Percentiles rank a stretch among this genome's conserved stretches.
phyloP scores from a whole-genome alignment of 2,329 filamentous ascomycete genomes.

The Botrytis paeoniae region DNA sequence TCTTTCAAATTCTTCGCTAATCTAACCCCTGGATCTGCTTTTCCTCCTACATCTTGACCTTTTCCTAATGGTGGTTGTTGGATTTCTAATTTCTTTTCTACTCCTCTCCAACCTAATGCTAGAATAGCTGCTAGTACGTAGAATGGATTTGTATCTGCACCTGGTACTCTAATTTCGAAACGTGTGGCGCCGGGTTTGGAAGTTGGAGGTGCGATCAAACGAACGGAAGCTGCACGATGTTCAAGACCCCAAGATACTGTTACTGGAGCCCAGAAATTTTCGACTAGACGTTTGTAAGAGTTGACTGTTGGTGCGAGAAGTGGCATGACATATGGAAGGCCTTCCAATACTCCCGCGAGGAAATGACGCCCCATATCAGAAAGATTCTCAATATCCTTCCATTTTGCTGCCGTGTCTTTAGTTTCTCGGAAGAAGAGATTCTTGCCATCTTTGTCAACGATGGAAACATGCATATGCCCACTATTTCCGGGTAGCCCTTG shows the following conservation, averaged over 20 bases:
- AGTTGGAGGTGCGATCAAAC: conserved; percentile 85
- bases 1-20: conserved; percentile 84
- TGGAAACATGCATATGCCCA: conserved; percentile 91
- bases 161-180: conserved; percentile 88
- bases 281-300: conserved; percentile 95
- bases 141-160: conserved; percentile 90
- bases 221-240: conserved; percentile 87
- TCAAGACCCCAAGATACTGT: conserved; percentile 97
- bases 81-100: conserved; percentile 88
- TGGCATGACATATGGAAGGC: conserved; percentile 93
- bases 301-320: conserved; percentile 92
- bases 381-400: conserved; percentile 72
- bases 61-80: conserved; percentile 78
- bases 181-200: conserved; percentile 81
- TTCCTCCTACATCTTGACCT: conserved; percentile 75
- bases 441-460: conserved; percentile 74
- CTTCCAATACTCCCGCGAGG: conserved; percentile 83
- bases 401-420: conserved; percentile 68
- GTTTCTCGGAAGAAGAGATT: conserved; percentile 78
- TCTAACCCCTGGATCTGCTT: conserved; percentile 67
- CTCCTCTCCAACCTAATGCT: conserved; percentile 83
- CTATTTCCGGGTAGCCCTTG: conserved; percentile 90
- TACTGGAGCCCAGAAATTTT: conserved; percentile 99
- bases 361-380: conserved; percentile 91
- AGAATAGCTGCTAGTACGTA: conserved; percentile 84